These are phyloP conservation scores for Schizothecium vesticola DNA, from an alignment of 495 filamentous ascomycete species.

Conservation along the genomic window DNA sequence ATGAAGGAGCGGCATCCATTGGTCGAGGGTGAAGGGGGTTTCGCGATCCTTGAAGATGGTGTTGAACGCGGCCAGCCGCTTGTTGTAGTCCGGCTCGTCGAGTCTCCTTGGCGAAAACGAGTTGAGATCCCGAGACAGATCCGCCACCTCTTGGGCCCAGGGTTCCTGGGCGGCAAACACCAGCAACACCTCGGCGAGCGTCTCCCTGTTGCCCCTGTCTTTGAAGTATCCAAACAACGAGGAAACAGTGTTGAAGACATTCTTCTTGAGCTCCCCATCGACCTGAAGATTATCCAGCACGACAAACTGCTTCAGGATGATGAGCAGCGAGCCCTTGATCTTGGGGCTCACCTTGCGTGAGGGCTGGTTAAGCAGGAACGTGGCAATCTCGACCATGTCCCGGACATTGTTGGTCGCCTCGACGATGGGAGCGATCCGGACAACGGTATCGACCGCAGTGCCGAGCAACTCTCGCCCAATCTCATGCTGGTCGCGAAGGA, in stretches of 20 bases:
- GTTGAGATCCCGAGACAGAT: conserved; percentile 74
- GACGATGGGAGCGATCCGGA: conserved; percentile 68
- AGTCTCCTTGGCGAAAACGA: conserved; percentile 61
- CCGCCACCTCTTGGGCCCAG: conserved; percentile 57
- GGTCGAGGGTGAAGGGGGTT: conserved; percentile 54
- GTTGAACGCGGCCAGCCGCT: conserved; percentile 70
- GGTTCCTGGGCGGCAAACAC: conserved; percentile 61
- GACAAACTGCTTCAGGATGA: conserved; percentile 60
- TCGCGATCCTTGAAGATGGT: conserved; percentile 56
- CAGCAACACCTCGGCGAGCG: conserved; percentile 63
- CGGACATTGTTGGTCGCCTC: conserved; percentile 61
- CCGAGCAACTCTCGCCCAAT: conserved; percentile 66
- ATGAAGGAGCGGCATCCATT: conserved; percentile 86
- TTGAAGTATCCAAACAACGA: conserved; percentile 83
- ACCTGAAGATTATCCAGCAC: conserved; percentile 68
- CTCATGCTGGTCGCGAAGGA: conserved; percentile 54
- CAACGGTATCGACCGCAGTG: conserved; percentile 70
- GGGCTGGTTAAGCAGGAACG: conserved; percentile 79
- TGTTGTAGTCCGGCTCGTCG: conserved; percentile 81
- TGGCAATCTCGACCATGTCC: conserved; percentile 67
- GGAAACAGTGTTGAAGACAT: conserved; percentile 57
- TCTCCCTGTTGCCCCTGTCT: conserved; percentile 65
- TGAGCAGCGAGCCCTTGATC: conserved; percentile 74
- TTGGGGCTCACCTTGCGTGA: conserved; percentile 71
- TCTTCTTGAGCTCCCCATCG: conserved; percentile 50